Conservation (phyloP, 1,284 basidiomycete species). For the Pseudomicrostroma phylloplanum region DNA sequence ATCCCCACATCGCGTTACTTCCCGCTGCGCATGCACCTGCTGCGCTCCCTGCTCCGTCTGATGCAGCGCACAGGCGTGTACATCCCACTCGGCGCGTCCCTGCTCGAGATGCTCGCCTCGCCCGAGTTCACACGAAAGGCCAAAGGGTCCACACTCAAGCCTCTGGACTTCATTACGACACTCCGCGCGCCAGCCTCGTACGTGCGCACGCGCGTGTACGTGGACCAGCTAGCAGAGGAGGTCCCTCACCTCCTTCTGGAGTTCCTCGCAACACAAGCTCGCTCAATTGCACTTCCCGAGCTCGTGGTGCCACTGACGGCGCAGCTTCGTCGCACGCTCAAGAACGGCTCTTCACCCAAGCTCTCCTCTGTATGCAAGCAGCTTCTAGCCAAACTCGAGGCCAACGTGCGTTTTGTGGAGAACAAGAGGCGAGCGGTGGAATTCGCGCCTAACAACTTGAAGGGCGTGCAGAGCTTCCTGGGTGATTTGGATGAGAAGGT, state of each 20-base stretch:
- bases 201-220: constrained; percentile 77
- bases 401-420: constrained; percentile 35
- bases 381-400: constrained; percentile 40
- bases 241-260: constrained; percentile 68
- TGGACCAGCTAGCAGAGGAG: constrained; percentile 78
- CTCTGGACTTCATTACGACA: constrained; percentile 78
- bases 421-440: constrained; percentile 35
- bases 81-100: constrained; percentile 76
- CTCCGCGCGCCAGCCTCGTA: constrained; percentile 85
- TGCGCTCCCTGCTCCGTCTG: constrained; percentile 67
- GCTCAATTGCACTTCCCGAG: constrained; percentile 78
- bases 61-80: constrained; percentile 74
- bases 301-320: constrained; percentile 77
- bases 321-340: constrained; percentile 39
- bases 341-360: constrained; percentile 33
- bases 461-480: constrained; percentile 23
- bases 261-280: constrained; percentile 60
- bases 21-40: constrained; percentile 70
- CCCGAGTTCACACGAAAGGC: constrained; percentile 68
- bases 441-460: constrained; percentile 39
- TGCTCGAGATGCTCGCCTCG: constrained; percentile 79
- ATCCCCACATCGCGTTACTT: constrained; percentile 74
- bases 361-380: constrained; percentile 28
- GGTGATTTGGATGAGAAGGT: constrained; percentile 17
- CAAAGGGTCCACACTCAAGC: constrained; percentile 80